Evolutionary conservation across 768 basidiomycete species (phyloP), one percentile per base, ranked within the genome.

Genomic region (Rhodotorula graminis): DNA sequence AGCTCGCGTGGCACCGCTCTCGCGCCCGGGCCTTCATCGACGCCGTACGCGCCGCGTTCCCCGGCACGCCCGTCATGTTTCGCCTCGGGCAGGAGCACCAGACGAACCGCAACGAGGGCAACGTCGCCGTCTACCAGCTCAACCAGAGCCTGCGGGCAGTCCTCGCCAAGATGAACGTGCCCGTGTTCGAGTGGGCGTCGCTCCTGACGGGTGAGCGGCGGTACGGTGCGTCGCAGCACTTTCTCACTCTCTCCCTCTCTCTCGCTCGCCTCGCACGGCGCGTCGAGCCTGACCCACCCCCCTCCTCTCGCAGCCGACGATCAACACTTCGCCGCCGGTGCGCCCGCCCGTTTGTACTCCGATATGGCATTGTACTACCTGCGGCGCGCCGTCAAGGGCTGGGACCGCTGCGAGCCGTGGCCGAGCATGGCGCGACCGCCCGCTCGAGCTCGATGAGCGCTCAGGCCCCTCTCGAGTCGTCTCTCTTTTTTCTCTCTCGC

Each of bases 81-180:
- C 25, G 56, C 21, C 44, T 46, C 9, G 64, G 40, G 10, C 64
- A 65, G 21, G 2, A 18, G 12, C 44, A 31, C 42, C 10, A 15
- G 19, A 27, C 40, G 10, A 65, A 47, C 44, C 16, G 31, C 9
- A 33, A 47, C 23, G 9, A 56, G 2, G 64, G 55, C 1, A 65
- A 65, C 44, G 64, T 65, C 46, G 64, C 55, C 4, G 64, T 65
- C 31, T 65, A 31, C 64, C 64, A 65, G 64, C 53, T 65, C n/a
- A 65, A 65, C 56, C 29, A 65, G 56, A 57, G 55, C 14, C 11
- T 56, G 4, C 55, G 53, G 2, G 44, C 44, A 10, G 55, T 65
- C 12, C 42, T 65, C 5, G 14, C 19, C 8, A 21, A 49, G 16
- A 55, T 65, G 3, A 25, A 31, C 44, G 46, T 65, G 9, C 64